Percentiles rank a stretch among this genome's conserved stretches.
Evolutionary conservation across 345 rosid species (phyloP).

Genomic region (Limnanthes douglasii): DNA sequence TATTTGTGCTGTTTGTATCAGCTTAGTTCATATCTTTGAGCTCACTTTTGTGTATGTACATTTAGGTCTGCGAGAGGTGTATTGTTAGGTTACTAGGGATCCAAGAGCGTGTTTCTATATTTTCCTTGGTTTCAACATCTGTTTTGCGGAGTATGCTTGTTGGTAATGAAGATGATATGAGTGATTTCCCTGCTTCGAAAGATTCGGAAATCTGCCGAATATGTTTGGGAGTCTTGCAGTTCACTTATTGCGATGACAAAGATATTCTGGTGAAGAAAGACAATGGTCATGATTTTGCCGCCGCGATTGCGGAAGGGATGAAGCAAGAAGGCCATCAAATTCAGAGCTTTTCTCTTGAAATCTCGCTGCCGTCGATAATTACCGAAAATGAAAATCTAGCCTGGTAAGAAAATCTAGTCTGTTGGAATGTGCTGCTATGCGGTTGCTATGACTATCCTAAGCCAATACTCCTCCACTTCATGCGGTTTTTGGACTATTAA

Average conservation of each 20-base stretch:
- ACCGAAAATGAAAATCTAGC: slow-evolving; percentile 37
- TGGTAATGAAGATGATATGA: slow-evolving; percentile 1
- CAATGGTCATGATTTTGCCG: slow-evolving; percentile 25
- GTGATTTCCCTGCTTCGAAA: slow-evolving; percentile 6
- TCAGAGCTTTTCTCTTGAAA: slow-evolving; percentile 63
- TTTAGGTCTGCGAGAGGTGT: slow-evolving; percentile 71
- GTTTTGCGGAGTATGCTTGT: slow-evolving; percentile 15
- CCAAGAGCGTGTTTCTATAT: slow-evolving; percentile 13
- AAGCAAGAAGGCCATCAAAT: slow-evolving; percentile 47
- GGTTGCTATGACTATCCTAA: no score
- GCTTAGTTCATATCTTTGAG: background rate
- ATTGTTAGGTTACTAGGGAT: slow-evolving; percentile 47
- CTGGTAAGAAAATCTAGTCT: no score
- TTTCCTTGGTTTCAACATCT: slow-evolving; percentile 16
- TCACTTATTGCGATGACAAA: slow-evolving; percentile 25
- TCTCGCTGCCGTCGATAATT: slow-evolving; percentile 40
- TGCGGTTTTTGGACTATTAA: no score
- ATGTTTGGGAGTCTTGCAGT: slow-evolving; percentile 80
- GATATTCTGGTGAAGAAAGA: slow-evolving; percentile 19
- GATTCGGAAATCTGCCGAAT: slow-evolving; percentile 36
- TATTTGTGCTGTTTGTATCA: background rate
- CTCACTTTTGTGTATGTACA: slow-evolving; percentile 1
- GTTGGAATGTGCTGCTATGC: no score
- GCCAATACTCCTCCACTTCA: no score
- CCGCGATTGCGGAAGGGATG: slow-evolving; percentile 30